Base-by-base conservation (phyloP, 1,139 yeast species). In the Kazachstania sp. region DNA sequence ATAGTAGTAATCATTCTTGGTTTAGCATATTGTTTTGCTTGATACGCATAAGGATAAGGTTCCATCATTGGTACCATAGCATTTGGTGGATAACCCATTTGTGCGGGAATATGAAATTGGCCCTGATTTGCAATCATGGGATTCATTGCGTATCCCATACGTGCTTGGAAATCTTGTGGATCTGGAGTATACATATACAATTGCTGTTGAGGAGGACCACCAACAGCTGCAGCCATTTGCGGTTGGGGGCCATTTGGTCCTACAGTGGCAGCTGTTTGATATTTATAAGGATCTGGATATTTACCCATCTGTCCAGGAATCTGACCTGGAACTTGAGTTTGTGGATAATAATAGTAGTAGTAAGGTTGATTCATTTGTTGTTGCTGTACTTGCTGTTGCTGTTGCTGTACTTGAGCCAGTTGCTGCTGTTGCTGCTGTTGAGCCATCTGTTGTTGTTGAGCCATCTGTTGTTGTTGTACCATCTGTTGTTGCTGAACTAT, bases 1-100 rank as follows among this genome's bases (percentile, higher is more conserved):
- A 87, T 79, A 8, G 97, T 87, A 19, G 97, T 88, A 47, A 95
- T 86, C 54, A 90, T 94, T 56, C 94, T 74, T 26, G 96, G 97
- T 39, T 39, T 44, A 16, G 43, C 31, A 20, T 26, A 44, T 20
- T 39, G 39, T 23, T 44, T 44, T 7, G 39, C 37, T 15, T 39
- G 38, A n/a, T 32, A 11, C 4, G 37, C 29, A 30, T 39, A 44
- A 18, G 26, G 46, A 32, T 30, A 43, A n/a, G 41, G 28, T 13
- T 45, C 41, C 32, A 45, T 20, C 44, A 41, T 45, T 18, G 40
- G 43, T 3, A 39, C 18, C 39, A 39, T 35, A 2, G 30, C 34
- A 28, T 40, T 40, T 9, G 28, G 29, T 5, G 37, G 20, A 23
- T 43, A 43, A 16, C 35, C 42, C 28, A 35, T 28, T 18, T 36